phyloP scores from a whole-genome alignment of 257 asterid genomes.

The Coffea canephora region DNA sequence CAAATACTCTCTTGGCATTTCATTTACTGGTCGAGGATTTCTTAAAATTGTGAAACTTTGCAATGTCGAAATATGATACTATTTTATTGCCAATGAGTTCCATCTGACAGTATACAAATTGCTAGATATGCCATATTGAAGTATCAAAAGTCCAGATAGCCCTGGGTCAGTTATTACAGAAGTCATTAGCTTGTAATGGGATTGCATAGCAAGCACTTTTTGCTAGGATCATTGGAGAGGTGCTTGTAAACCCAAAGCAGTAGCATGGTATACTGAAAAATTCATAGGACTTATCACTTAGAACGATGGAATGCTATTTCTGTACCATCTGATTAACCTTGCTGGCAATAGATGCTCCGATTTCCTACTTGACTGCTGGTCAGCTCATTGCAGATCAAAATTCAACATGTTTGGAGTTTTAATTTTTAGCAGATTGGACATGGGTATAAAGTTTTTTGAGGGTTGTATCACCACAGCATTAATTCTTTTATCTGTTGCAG shows the following conservation, averaged over 20 bases:
- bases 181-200: neutral
- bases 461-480: neutral
- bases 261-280: neutral
- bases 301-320: neutral
- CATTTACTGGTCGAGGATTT: neutral
- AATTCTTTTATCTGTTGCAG: neutral
- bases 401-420: neutral
- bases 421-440: neutral
- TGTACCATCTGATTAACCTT: neutral
- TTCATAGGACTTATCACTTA: neutral
- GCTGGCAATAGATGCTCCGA: neutral
- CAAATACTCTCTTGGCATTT: neutral
- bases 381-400: neutral
- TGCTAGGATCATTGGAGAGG: neutral
- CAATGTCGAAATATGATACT: neutral
- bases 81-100: neutral
- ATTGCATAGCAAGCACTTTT: neutral
- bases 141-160: neutral
- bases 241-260: neutral
- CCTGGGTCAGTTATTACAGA: neutral
- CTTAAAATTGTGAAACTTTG: neutral
- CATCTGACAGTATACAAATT: neutral
- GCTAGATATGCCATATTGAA: neutral
- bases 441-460: neutral
- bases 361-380: neutral